These are phyloP conservation scores for Neoboletus subvelutipes DNA, from an alignment of 768 basidiomycete species.

Conservation along the genomic window DNA sequence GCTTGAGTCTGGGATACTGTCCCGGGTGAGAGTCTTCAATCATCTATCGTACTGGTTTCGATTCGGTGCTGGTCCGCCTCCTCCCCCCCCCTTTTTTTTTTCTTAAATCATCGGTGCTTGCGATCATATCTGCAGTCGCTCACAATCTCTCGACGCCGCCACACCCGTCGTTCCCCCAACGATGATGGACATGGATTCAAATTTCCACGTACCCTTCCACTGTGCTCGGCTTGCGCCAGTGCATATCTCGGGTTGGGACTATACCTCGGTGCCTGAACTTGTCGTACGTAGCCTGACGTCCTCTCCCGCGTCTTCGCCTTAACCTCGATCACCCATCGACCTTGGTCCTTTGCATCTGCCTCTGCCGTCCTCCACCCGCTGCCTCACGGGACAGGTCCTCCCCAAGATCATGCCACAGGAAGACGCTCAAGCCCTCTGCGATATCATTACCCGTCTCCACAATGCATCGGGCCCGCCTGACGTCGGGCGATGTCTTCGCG, in stretches of 20 bases:
- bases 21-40: background rate
- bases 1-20: background rate
- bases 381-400: slow-evolving; percentile 15
- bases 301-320: background rate
- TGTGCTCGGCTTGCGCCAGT: slow-evolving; percentile 30
- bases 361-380: too few relatives aligned
- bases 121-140: background rate
- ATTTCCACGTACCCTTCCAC: slow-evolving; percentile 31
- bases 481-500: slow-evolving; percentile 24
- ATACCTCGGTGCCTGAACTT: slow-evolving; percentile 25
- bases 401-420: slow-evolving; percentile 23
- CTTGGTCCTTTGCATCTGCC: background rate
- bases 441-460: slow-evolving; percentile 16
- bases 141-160: background rate
- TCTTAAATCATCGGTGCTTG: background rate
- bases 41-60: background rate
- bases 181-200: slow-evolving; percentile 22
- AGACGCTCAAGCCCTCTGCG: slow-evolving; percentile 23
- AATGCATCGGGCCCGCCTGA: slow-evolving; percentile 16
- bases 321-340: slow-evolving; percentile 3
- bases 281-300: slow-evolving; percentile 21
- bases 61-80: background rate
- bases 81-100: background rate
- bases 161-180: background rate
- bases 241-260: slow-evolving; percentile 30